These are phyloP conservation scores for Tieghemostelium lacteum DNA, from an alignment of 78 protist species.

Conservation along the genomic window DNA sequence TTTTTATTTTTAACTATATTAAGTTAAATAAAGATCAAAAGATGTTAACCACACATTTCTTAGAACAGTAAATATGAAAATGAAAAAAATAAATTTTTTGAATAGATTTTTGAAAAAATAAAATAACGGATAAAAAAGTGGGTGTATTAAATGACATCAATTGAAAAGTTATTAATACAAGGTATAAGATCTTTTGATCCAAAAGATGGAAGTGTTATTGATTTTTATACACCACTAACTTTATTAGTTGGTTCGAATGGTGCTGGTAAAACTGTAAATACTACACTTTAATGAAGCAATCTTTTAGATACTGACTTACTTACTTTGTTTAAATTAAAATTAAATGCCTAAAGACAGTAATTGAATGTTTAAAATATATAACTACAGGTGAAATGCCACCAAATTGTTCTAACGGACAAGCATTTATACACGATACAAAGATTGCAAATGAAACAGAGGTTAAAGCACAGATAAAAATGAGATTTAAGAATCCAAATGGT, in stretches of 20 bases:
- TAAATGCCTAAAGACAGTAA: conserved; percentile 94
- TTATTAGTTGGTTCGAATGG: conserved; percentile 98
- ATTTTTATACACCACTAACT: conserved; percentile 94
- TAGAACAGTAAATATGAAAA: no score
- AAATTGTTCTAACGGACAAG: conserved; percentile 82
- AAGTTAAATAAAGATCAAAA: no score
- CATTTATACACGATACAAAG: conserved; percentile 95
- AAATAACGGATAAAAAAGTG: no score
- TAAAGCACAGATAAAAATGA: conserved; percentile 95
- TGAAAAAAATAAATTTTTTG: no score
- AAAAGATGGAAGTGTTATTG: conserved; percentile 61
- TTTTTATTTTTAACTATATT: no score
- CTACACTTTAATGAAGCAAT: background rate
- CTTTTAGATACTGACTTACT: no score
- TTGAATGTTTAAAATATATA: conserved; percentile 94
- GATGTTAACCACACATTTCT: no score
- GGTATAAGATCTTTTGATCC: conserved; percentile 92
- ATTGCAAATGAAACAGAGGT: conserved; percentile 84
- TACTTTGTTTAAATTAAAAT: no score
- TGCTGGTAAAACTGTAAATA: conserved; percentile 97
- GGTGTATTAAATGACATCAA: conserved; percentile 80
- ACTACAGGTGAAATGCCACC: conserved; percentile 98
- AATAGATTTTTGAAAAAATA: no score
- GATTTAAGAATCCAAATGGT: conserved; percentile 82
- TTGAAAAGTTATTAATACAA: conserved; percentile 85